Evolutionary conservation across 179 eudicot genomes (phyloP), one percentile per base, ranked within the genome.

Genomic region (Pouteria campechiana): DNA sequence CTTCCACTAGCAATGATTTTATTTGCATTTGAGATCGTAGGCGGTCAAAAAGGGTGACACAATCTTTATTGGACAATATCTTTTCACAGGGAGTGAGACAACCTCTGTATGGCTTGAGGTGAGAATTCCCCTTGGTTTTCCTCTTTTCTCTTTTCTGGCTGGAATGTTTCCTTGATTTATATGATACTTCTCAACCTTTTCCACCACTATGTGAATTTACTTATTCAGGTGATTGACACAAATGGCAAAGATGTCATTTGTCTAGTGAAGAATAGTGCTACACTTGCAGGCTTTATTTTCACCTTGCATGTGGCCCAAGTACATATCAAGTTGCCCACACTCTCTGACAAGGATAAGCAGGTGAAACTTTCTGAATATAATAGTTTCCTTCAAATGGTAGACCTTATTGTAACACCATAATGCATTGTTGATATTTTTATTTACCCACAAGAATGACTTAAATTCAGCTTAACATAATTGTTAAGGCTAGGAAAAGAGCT

Each of bases 31-130:
- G 18, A 17, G 11, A 14, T 46, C 65, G 42, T 75, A 89, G 97
- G 84, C 83, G 33, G 95, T 89, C 60, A 89, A 81, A 63, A 76
- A 68, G 48, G 97, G 97, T n/a, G 93, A 89, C 52, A 89, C 95
- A 23, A 72, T 74, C 23, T 89, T 89, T 64, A 44, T 89, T 24
- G 97, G 97, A 41, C 81, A 81, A 37, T 89, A 89, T 59, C 75
- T 89, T 38, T 85, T 85, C 60, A 85, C 95, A 10, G 97, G 97
- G 68, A 85, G 81, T 72, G 97, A 85, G 65, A 85, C 75, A 21
- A 71, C 97, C 13, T 89, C 95, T 22, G 97, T 81, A 48, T 89
- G 97, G 97, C 93, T 89, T 47, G 97, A 89, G 93, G 97, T 85
- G 58, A 53, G 68, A 48, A 23, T 24, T 42, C 14, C 17, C 29